Evolutionary conservation across 2,329 filamentous ascomycete species (phyloP), one percentile per base, ranked within the genome.

Genomic region (Ophiostoma perfectum): DNA sequence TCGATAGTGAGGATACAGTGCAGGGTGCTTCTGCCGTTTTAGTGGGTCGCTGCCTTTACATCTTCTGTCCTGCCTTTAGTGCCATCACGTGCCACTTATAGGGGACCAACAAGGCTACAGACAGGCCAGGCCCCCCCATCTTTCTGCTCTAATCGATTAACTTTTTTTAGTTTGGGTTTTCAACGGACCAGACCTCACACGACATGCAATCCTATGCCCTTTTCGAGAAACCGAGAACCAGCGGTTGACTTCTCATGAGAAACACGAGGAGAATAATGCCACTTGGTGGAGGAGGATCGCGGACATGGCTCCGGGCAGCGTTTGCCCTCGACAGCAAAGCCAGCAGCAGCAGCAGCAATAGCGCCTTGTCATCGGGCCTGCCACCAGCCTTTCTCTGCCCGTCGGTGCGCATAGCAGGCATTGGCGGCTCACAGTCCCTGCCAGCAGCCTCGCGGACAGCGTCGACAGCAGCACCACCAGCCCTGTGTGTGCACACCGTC

Each of bases 361-460:
- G 14, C 45, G 63, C n/a, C 5, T 1, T 58, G 3, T 38, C 67
- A 16, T 9, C 63, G 7, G 42, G 63, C 18, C 63, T 64, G 41
- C 68, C 69, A 5, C 72, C 72, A 5, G 39, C 60, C 2, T 73
- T 71, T 49, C 69, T 72, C 12, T 73, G 71, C 16, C 72, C 72
- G 7, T 66, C 70, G 1, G 66, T 67, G 8, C 58, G 45, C n/a
- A 38, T 49, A 49, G 44, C 52, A 42, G 64, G 38, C 16, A 45
- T 7, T 27, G 38, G 16, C 58, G 14, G 55, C 36, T n/a, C 36
- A 60, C 55, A 60, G 55, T 39, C 55, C 5, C 27, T 27, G 27
- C 27, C 27, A 44, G 42, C 42, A 49, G 11, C 9, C 11, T 49
- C 49, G 6, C 12, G 39, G 39, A 9, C 60, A 42, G 60, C 38